Base-by-base conservation (phyloP, 768 basidiomycete genomes). In the Naganishia kalamii region DNA sequence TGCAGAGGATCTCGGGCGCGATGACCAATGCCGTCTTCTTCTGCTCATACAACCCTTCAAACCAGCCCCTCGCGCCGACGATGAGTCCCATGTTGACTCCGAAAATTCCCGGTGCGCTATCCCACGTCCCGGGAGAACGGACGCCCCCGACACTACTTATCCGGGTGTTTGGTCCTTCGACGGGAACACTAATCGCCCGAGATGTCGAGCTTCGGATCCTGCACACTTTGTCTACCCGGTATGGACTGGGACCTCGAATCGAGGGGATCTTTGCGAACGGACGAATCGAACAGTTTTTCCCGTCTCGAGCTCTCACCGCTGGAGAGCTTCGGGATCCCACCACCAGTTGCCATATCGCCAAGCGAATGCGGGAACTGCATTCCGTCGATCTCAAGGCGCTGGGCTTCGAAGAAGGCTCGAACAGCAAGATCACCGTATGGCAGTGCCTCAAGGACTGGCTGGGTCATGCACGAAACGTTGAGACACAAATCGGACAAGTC, bases 21-120 rank as follows among this genome's bases (percentile, higher is more conserved):
- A 79, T 97, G 69, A 99, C 94, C 44, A 99, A 99, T 78, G 88
- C 90, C 62, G 92, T 99, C 62, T 98, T 90, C 80, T 99, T 98
- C 79, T 88, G 97, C 61, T 90, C 92, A 11, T 91, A 76, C 72
- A 85, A 79, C 32, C 71, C 74, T 2, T 66, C 72, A 0, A 62
- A 70, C 0, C 47, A 68, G 37, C 75, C 74, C 6, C 76, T 73
- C 1, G 68, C 69, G 49, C 73, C 75, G 21, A 70, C 69, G 32
- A 72, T 73, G 66, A 75, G 69, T 4, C 72, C 67, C 13, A 19
- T 70, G 60, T 62, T 74, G 25, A 71, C 69, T 2, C 71, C 73
- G 19, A 70, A 69, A 7, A 71, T 72, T 41, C 69, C 70, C 8
- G 54, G 48, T 11, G 32, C 47, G 29, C 49, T 25, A 23, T 49